Base-by-base conservation (phyloP, 352 stramenopile species). In the Pythium monospermum region DNA sequence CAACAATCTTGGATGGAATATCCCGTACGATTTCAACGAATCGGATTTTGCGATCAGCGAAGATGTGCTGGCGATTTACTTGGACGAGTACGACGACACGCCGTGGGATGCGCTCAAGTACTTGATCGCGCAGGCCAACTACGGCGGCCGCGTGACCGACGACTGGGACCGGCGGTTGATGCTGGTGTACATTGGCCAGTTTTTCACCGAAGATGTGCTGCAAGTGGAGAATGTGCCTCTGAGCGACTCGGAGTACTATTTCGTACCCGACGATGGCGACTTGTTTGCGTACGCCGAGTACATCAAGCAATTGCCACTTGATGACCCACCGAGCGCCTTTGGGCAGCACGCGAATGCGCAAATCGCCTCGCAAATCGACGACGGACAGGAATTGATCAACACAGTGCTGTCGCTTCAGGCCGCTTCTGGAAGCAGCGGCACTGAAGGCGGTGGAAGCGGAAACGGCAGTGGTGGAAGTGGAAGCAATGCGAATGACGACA, bases 1-100 rank as follows among this genome's bases (percentile, higher is more conserved):
- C 56, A 98, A 97, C 60, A 93, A 95, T 26, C 72, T 98, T 1
- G 95, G 95, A 7, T 98, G 95, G 89, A 98, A 98, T 64, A 97
- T 98, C 21, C 95, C 94, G 19, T 98, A 98, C 72, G 95, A 98
- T 46, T 98, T 98, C 49, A 98, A 98, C 61, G 93, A 98, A 56
- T 94, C 86, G 4, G 95, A 98, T 69, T 98, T 98, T 71, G 77
- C 85, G 15, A 98, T 98, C 58, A 98, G 88, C 49, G 90, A 98
- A 47, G 92, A 98, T 55, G 86, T 98, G 23, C 65, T 98, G 26
- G 89, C 91, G 11, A 96, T 98, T 32, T 98, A 98, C 63, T 67
- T 98, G 18, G 81, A 94, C 48, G 78, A 94, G 59, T 96, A 97
- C 59, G 86, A 94, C 30, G 87, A 97, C 27, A 96, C 87, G 4